Percentiles rank a stretch among this genome's conserved stretches.
Conservation (phyloP, 768 basidiomycete genomes). For the Pleurotus eryngii region DNA sequence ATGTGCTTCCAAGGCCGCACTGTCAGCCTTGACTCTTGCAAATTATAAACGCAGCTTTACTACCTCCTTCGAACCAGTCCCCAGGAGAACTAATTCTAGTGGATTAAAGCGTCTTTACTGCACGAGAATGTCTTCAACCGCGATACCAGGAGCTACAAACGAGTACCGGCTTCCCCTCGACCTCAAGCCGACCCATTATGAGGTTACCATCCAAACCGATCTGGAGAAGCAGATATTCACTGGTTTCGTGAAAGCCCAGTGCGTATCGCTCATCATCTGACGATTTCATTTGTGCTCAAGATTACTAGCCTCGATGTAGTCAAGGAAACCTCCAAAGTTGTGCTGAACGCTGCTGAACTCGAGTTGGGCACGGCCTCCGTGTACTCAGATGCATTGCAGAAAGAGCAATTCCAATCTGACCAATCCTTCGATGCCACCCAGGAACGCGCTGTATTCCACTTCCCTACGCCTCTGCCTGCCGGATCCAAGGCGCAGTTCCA, state of each 20-base stretch:
- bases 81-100: background rate
- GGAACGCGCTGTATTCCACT: conserved; percentile 63
- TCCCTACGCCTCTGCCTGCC: conserved; percentile 57
- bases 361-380: conserved; percentile 55
- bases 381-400: conserved; percentile 50
- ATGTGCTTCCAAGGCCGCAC: conserved; percentile 5
- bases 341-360: conserved; percentile 64
- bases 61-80: background rate
- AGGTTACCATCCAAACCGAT: conserved; percentile 77
- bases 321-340: conserved; percentile 55
- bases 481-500: conserved; percentile 69
- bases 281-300: conserved; percentile 1
- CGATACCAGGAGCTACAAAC: conserved; percentile 21
- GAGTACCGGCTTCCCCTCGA: conserved; percentile 63
- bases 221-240: conserved; percentile 72
- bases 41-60: conserved; percentile 1
- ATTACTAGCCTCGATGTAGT: conserved; percentile 60
- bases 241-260: conserved; percentile 75
- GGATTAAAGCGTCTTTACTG: conserved; percentile 4
- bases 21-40: background rate
- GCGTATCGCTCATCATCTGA: conserved; percentile 17
- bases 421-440: conserved; percentile 53
- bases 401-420: conserved; percentile 41
- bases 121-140: conserved; percentile 24
- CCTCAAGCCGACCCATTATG: conserved; percentile 74